These are phyloP conservation scores for Zoysia matrella DNA, from an alignment of 202 grass and related monocot genomes.

Conservation along the genomic window DNA sequence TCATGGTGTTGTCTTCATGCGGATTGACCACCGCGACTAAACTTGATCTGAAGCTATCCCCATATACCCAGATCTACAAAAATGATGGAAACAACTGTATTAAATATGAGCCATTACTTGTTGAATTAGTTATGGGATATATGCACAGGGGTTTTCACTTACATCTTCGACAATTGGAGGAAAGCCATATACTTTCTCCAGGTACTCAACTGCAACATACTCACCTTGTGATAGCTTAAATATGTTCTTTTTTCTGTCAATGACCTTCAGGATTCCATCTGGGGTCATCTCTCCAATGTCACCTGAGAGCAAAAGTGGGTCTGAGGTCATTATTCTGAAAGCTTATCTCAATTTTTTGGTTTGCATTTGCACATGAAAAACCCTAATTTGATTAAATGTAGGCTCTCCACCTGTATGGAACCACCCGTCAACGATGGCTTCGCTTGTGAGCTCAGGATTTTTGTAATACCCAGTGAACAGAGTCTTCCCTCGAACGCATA, in stretches of 20 bases:
- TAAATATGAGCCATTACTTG: slow-evolving; percentile 1
- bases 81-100: slow-evolving; percentile 27
- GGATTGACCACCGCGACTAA: slow-evolving; percentile 85
- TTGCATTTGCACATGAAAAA: not conserved
- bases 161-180: slow-evolving; percentile 90
- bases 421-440: slow-evolving; percentile 88
- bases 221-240: slow-evolving; percentile 98
- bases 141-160: slow-evolving; percentile 39
- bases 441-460: slow-evolving; percentile 82
- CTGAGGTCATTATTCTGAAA: slow-evolving; percentile 18
- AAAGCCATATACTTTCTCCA: slow-evolving; percentile 89
- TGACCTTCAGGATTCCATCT: slow-evolving; percentile 89
- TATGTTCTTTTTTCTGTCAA: slow-evolving; percentile 99
- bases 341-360: slow-evolving; percentile 7
- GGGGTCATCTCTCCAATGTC: slow-evolving; percentile 92
- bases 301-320: slow-evolving; percentile 54
- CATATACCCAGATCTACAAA: slow-evolving; percentile 95
- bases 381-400: slow-evolving; percentile 23
- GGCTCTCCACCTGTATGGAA: slow-evolving; percentile 85
- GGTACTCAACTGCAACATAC: slow-evolving; percentile 88
- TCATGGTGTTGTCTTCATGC: slow-evolving; percentile 79
- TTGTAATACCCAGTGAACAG: slow-evolving; percentile 93
- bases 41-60: slow-evolving; percentile 88
- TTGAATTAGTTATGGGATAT: slow-evolving; percentile 21
- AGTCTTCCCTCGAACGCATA: slow-evolving; percentile 71